A percentile compares a stretch with the other conserved stretches of the same genome.
phyloP scores from a whole-genome alignment of 768 basidiomycete genomes.

The Tylopilus balloui region DNA sequence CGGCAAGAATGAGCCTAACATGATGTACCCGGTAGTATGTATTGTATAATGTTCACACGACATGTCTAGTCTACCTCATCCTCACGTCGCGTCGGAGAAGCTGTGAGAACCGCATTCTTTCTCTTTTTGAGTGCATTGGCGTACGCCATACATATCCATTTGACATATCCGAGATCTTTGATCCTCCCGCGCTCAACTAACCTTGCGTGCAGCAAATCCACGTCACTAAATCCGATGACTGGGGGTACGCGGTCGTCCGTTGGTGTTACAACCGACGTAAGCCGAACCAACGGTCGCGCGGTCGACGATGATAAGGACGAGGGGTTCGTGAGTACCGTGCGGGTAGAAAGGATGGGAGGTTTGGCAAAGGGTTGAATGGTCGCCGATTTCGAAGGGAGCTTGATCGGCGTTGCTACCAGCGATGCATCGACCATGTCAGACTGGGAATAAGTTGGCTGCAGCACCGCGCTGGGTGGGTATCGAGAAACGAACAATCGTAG shows the following conservation, averaged over 20 bases:
- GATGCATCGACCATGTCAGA: background rate
- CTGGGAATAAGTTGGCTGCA: slow-evolving; percentile 28
- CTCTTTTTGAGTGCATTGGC: slow-evolving; percentile 60
- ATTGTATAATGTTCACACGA: background rate
- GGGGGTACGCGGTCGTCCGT: slow-evolving; percentile 82
- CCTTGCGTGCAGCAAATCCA: slow-evolving; percentile 76
- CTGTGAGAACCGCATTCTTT: slow-evolving; percentile 40
- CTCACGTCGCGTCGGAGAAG: background rate
- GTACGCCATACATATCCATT: slow-evolving; percentile 71
- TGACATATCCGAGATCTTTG: slow-evolving; percentile 63
- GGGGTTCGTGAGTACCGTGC: slow-evolving; percentile 43
- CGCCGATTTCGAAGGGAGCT: slow-evolving; percentile 4
- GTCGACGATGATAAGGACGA: slow-evolving; percentile 22
- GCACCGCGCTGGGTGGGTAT: slow-evolving; percentile 59
- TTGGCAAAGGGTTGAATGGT: slow-evolving; percentile 32
- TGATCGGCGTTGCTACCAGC: background rate
- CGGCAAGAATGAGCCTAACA: too few relatives aligned
- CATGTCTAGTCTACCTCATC: slow-evolving; percentile 8
- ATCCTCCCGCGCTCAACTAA: slow-evolving; percentile 43
- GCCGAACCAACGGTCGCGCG: slow-evolving; percentile 64
- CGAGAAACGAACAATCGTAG: slow-evolving; percentile 57
- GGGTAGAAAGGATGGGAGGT: slow-evolving; percentile 52
- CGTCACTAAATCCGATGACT: slow-evolving; percentile 66
- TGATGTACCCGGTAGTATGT: background rate
- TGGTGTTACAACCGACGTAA: slow-evolving; percentile 53